Evolutionary conservation across 2,329 filamentous ascomycete genomes (phyloP).

Genomic region (Biscogniauxia mediterranea): DNA sequence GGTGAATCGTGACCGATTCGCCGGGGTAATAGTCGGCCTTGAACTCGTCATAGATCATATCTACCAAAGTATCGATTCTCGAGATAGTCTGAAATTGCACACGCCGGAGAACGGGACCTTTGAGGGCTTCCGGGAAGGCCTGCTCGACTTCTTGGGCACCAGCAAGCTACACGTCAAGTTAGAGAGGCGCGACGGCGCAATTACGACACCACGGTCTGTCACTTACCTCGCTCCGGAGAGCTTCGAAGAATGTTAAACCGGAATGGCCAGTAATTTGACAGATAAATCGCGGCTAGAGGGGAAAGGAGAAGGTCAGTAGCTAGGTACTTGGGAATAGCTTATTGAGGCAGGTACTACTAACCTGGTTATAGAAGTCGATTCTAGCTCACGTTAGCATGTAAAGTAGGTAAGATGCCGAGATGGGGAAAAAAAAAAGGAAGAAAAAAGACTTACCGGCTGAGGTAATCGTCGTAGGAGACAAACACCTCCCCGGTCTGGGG

Average conservation of each 20-base stretch:
- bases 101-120: constrained; percentile 83
- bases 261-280: constrained; percentile 96
- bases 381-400: constrained; percentile 47
- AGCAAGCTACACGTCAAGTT: constrained; percentile 52
- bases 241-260: constrained; percentile 87
- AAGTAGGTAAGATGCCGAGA: constrained; percentile 1
- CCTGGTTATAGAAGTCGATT: constrained; percentile 92
- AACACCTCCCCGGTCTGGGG: constrained; percentile 89
- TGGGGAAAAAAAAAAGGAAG: neutral
- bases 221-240: constrained; percentile 84
- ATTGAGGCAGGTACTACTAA: constrained; percentile 43
- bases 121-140: constrained; percentile 86
- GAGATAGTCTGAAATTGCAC: constrained; percentile 90
- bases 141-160: constrained; percentile 88
- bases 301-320: constrained; percentile 4
- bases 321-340: constrained; percentile 1
- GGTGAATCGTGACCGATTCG: constrained; percentile 73
- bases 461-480: constrained; percentile 80
- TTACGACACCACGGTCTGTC: neutral
- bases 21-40: constrained; percentile 89
- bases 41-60: constrained; percentile 72
- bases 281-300: constrained; percentile 75
- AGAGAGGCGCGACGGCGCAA: constrained; percentile 18
- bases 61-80: constrained; percentile 78
- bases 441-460: constrained; percentile 64